Percentiles rank a stretch among this genome's conserved stretches.
Conservation (phyloP, 1,139 yeast genomes). For the Blastobotrys raffinosifermentans region DNA sequence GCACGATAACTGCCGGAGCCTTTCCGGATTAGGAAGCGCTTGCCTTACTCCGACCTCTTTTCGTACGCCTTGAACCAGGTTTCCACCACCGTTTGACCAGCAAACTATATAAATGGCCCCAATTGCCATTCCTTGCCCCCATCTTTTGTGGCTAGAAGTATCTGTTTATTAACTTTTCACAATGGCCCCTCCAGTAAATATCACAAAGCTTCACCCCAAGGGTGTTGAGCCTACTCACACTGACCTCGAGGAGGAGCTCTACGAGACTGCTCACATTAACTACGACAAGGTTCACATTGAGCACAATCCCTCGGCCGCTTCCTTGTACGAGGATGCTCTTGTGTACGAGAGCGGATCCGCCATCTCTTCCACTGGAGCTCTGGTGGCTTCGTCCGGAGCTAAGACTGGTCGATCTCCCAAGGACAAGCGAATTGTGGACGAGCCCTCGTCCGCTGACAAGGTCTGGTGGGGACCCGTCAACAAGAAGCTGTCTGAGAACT, state of each 20-base stretch:
- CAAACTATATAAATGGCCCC: no score
- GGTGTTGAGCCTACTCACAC: constrained; percentile 38
- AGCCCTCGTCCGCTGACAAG: constrained; percentile 72
- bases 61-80: no score
- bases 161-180: constrained; percentile 7
- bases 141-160: no score
- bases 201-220: constrained; percentile 38
- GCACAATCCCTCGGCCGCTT: constrained; percentile 92
- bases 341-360: constrained; percentile 82
- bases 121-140: no score
- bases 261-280: constrained; percentile 38
- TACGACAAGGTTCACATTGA: constrained; percentile 42
- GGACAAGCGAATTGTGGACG: constrained; percentile 97
- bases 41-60: no score
- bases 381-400: constrained; percentile 91
- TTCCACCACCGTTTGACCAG: no score
- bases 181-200: constrained; percentile 36
- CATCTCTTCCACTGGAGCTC: constrained; percentile 88
- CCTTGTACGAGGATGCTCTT: constrained; percentile 91
- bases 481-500: constrained; percentile 87
- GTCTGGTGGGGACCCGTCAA: constrained; percentile 99
- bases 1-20: no score
- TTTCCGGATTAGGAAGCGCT: no score
- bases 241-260: constrained; percentile 37
- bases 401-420: constrained; percentile 98